phyloP scores from a whole-genome alignment of 2,329 filamentous ascomycete species.

The Ophiocordyceps sinensis region DNA sequence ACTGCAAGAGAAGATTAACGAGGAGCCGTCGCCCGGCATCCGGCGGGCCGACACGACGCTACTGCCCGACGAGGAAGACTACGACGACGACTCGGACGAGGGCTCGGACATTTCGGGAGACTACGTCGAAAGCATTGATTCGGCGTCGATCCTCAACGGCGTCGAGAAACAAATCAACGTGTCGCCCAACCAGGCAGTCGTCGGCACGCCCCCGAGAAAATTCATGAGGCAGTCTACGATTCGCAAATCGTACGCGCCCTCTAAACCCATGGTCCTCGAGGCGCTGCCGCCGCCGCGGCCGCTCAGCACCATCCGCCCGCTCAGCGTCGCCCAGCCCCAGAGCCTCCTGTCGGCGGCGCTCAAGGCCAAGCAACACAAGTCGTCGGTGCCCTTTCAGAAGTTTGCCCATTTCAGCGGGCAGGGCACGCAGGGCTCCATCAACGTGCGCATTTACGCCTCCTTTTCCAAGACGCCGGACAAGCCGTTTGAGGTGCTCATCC shows the following conservation, averaged over 20 bases:
- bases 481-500: constrained; percentile 57
- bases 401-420: constrained; percentile 67
- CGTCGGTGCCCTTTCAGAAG: constrained; percentile 57
- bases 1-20: constrained; percentile 23
- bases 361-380: constrained; percentile 55
- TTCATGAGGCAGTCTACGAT: constrained; percentile 49
- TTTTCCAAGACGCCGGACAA: constrained; percentile 51
- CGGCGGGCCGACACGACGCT: constrained; percentile 33
- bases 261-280: constrained; percentile 42
- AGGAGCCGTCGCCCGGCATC: constrained; percentile 23
- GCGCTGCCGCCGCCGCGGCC: constrained; percentile 59
- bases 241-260: constrained; percentile 42
- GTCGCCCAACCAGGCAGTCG: constrained; percentile 41
- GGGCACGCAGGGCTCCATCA: constrained; percentile 62
- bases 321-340: constrained; percentile 54
- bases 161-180: constrained; percentile 43
- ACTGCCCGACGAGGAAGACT: constrained; percentile 42
- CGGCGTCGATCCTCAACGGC: constrained; percentile 54
- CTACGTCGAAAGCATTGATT: constrained; percentile 54
- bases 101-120: constrained; percentile 48
- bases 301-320: constrained; percentile 44
- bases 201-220: constrained; percentile 49
- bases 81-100: constrained; percentile 38
- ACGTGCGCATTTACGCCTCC: constrained; percentile 63
- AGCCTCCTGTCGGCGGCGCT: constrained; percentile 60